Base-by-base conservation (phyloP, 2,329 filamentous ascomycete species). In the Colletotrichum sp. region DNA sequence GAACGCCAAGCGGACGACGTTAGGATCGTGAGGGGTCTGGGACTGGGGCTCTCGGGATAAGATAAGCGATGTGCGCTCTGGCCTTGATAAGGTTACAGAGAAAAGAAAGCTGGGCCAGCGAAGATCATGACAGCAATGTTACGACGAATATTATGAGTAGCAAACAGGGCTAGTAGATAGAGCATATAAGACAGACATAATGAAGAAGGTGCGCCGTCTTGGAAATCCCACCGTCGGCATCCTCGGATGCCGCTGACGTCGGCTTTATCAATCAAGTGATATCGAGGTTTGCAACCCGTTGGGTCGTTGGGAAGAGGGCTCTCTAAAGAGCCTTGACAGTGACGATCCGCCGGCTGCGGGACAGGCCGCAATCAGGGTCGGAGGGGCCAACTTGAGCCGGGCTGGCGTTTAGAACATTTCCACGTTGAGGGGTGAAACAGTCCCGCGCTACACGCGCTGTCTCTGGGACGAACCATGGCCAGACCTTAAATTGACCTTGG, bases 1-100 rank as follows among this genome's bases (percentile, higher is more conserved):
- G 92, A 95, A 85, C 88, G 88, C 78, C 95, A 98, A 84, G 95
- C 95, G 12, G 92, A 96, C 82, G 95, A 97, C 83, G 91, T 94
- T 74, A 89, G 93, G 78, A 95, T 95, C 83, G 91, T 96, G 83
- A 91, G 91, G 78, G 91, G 92, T 30, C 87, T 96, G 79, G 93
- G 77, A 6, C n/a, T 78, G 26, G 75, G 72, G 26, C 24, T 71
- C 32, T 6, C 60, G 64, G 59, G 74, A 12, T 76, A 64, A 64
- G 48, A 36, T 65, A 10, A 48, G 28, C 30, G 36, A 36, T 66
- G 21, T 48, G 34, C 13, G 21, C 10, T 24, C 10, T 16, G 52
- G 59, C 30, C 24, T 52, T 26, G 48, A 15, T 21, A 30, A 48
- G 10, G 43, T 28, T n/a, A 8, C 32, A 36, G 26, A 26, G 6